Evolutionary conservation across 352 stramenopile genomes (phyloP), one percentile per base, ranked within the genome.

Genomic region (Phytophthora foliorum): DNA sequence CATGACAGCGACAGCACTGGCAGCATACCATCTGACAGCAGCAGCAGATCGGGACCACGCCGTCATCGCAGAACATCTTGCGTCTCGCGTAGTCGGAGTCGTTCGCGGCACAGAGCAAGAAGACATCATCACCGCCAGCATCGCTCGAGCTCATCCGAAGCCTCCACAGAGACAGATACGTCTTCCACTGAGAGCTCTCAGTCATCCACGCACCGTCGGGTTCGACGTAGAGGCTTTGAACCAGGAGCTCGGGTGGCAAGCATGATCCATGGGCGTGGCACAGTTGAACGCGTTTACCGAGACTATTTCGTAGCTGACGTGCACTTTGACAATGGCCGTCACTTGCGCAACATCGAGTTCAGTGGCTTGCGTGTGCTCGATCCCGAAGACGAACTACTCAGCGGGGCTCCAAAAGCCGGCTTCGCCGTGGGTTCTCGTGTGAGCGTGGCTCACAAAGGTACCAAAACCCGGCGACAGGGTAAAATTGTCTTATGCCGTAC

Each of bases 231-330:
- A 19, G 66, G 80, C 1, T 82, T 90, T 63, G 63, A 78, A 17
- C 67, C 88, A 14, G 87, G 84, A 13, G 78, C 89, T 44, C 84
- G 87, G 25, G 75, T 93, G 1, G 57, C 63, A 4, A 80, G 72
- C 19, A 63, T 69, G 24, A 32, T 62, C 8, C 63, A 78, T 22
- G 75, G 82, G 3, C 45, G 63, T 11, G 87, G 83, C 25, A 90
- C 85, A 17, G 57, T 94, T 58, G 69, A 91, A 31, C 83, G 84
- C 6, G 25, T 92, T 7, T 89, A 92, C 44, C 65, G 67, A 13
- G 79, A 87, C 60, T 94, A 88, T 29, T 89, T 90, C 53, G 84
- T 93, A 6, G 83, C 77, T 0, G 84, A 92, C 27, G 74, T 93
- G 0, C 82, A 88, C 49, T 91, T 90, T 57, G 83, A 94, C 58